These are phyloP conservation scores for Fraxinus velutina DNA, from an alignment of 305 asterid species.

Conservation along the genomic window DNA sequence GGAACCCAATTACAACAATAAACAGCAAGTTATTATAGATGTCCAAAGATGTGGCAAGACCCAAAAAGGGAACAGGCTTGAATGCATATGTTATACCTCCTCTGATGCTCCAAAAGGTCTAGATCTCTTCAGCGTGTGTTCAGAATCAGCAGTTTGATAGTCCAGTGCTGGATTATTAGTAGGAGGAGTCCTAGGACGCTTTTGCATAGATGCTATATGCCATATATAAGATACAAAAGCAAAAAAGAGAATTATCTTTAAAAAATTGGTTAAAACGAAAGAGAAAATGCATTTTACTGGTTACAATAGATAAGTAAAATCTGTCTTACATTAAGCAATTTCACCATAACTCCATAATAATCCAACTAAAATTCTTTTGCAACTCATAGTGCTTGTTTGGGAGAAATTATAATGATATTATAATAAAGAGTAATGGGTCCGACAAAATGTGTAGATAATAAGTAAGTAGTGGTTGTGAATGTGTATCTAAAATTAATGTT, in stretches of 20 bases:
- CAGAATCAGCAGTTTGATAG: constrained; percentile 66
- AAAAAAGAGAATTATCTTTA: constrained; percentile 22
- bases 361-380: neutral
- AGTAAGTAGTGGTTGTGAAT: neutral
- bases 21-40: constrained; percentile 12
- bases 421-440: neutral
- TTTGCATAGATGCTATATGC: constrained; percentile 45
- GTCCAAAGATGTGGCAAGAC: constrained; percentile 12
- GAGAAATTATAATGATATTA: neutral
- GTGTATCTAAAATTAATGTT: neutral
- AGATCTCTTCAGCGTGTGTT: constrained; percentile 52
- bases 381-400: neutral
- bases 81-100: constrained; percentile 44
- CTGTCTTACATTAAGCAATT: constrained; percentile 1
- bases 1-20: neutral
- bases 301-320: constrained; percentile 2
- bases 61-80: neutral
- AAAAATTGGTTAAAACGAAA: constrained; percentile 17
- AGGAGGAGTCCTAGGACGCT: constrained; percentile 71
- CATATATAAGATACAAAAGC: constrained; percentile 31
- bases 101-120: constrained; percentile 51
- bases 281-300: neutral
- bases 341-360: neutral
- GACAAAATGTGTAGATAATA: neutral
- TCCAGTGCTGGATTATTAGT: constrained; percentile 51